phyloP scores from a whole-genome alignment of 257 asterid species.

The Solanum piurae region DNA sequence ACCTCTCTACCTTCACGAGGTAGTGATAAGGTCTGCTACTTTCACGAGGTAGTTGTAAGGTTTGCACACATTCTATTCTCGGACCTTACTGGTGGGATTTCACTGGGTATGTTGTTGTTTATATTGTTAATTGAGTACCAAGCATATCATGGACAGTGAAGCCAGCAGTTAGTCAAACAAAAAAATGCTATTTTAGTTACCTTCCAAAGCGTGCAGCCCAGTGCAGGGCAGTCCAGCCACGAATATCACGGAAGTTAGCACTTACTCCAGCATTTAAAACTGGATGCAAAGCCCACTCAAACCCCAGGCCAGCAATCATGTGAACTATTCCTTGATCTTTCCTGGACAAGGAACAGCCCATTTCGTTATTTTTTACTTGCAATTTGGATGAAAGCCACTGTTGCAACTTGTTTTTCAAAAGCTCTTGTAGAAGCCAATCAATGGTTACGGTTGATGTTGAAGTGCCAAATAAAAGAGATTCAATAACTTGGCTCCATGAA shows the following conservation, averaged over 20 bases:
- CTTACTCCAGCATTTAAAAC: constrained; percentile 67
- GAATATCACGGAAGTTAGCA: constrained; percentile 73
- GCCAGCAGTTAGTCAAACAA: neutral
- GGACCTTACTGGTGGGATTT: neutral
- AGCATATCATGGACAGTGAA: neutral
- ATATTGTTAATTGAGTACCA: neutral
- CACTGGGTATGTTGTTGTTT: neutral
- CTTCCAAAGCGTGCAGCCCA: constrained; percentile 99
- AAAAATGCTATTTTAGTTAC: constrained; percentile 16
- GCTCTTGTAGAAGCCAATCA: constrained; percentile 85
- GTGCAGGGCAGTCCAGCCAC: constrained; percentile 97
- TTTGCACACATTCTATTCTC: neutral
- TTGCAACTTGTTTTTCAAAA: constrained; percentile 69
- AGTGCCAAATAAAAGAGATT: constrained; percentile 47
- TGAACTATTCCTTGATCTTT: constrained; percentile 94
- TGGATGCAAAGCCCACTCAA: constrained; percentile 92
- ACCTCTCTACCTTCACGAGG: neutral
- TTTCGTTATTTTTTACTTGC: constrained; percentile 16
- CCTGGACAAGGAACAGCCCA: constrained; percentile 44
- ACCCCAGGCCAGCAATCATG: constrained; percentile 86
- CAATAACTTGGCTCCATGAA: constrained; percentile 58
- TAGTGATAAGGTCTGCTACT: neutral
- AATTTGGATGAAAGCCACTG: constrained; percentile 63
- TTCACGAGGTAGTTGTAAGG: neutral
- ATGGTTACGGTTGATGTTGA: constrained; percentile 42